These are phyloP conservation scores for Paramecium bursaria DNA, from an alignment of 73 alveolate species.

Conservation along the genomic window DNA sequence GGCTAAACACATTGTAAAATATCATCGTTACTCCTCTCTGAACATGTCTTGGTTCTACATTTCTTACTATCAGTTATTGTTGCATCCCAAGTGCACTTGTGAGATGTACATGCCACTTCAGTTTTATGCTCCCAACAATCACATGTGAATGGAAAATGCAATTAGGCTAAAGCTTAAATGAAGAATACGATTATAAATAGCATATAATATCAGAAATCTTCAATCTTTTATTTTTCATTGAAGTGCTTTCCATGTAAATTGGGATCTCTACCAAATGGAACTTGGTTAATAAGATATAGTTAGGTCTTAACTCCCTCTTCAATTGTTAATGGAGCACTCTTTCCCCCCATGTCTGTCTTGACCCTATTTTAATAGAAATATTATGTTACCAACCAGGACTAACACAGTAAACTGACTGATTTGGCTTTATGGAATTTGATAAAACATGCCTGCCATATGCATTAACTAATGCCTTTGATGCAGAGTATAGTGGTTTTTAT, in stretches of 20 bases:
- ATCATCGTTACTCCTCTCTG: conserved; percentile 33
- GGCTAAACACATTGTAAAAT: not conserved
- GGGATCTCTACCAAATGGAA: conserved; percentile 13
- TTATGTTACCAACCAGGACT: conserved; percentile 49
- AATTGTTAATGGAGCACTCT: conserved; percentile 7
- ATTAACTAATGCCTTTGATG: conserved; percentile 35
- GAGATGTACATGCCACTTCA: conserved; percentile 7
- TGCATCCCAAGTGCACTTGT: conserved; percentile 40
- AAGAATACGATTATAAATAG: no score
- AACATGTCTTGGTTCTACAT: conserved; percentile 43
- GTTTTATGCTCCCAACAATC: conserved; percentile 54
- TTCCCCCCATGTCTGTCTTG: conserved; percentile 59
- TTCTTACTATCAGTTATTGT: not conserved
- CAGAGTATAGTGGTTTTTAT: not conserved
- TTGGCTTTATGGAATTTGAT: not conserved
- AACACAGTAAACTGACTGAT: conserved; percentile 23
- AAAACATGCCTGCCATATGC: conserved; percentile 42
- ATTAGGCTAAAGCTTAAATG: no score
- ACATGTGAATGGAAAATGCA: conserved; percentile 40
- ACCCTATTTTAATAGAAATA: no score
- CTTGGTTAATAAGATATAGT: not conserved
- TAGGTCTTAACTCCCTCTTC: conserved; percentile 39
- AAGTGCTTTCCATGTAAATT: conserved; percentile 29
- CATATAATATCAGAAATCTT: conserved; percentile 47
- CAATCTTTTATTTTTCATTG: conserved; percentile 17